phyloP scores from a whole-genome alignment of 31 red algal genomes.

The Odonthalia washingtoniensis region DNA sequence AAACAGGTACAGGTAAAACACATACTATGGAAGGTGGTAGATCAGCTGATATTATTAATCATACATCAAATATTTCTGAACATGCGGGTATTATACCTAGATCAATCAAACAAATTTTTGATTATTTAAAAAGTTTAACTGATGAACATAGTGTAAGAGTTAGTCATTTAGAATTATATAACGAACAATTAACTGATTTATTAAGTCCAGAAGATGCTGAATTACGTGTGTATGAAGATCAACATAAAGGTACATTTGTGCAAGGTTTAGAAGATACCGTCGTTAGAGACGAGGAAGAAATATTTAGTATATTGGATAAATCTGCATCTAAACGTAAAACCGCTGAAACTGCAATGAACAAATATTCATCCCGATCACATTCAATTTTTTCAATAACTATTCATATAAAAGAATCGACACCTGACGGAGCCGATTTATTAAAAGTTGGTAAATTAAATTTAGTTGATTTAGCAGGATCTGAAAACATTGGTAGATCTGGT shows the following conservation, averaged over 20 bases:
- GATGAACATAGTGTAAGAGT: constrained; percentile 94
- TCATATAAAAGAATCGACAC: constrained; percentile 86
- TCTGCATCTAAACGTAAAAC: constrained; percentile 87
- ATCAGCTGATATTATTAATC: constrained; percentile 43
- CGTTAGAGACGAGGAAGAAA: constrained; percentile 89
- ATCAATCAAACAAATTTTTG: constrained; percentile 88
- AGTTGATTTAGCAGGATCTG: constrained; percentile 98
- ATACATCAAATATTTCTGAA: constrained; percentile 48
- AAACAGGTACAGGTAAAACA: constrained; percentile 98
- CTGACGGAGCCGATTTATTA: constrained; percentile 91
- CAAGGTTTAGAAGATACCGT: constrained; percentile 89
- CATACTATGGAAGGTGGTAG: constrained; percentile 95
- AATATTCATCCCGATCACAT: constrained; percentile 95
- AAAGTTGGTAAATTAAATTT: constrained; percentile 99
- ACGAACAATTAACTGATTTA: constrained; percentile 98
- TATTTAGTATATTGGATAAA: constrained; percentile 89
- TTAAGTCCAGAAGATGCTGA: constrained; percentile 64
- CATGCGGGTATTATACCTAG: constrained; percentile 95
- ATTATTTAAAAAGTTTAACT: constrained; percentile 74
- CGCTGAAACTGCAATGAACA: constrained; percentile 95
- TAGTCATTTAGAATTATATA: constrained; percentile 96
- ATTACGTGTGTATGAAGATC: constrained; percentile 90
- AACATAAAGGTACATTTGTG: constrained; percentile 91
- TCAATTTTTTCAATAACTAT: constrained; percentile 97
- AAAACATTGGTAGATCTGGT: constrained; percentile 92